Percentiles rank a stretch among this genome's conserved stretches.
Conservation (phyloP, 2,329 filamentous ascomycete genomes). For the Claviceps fusiformis region DNA sequence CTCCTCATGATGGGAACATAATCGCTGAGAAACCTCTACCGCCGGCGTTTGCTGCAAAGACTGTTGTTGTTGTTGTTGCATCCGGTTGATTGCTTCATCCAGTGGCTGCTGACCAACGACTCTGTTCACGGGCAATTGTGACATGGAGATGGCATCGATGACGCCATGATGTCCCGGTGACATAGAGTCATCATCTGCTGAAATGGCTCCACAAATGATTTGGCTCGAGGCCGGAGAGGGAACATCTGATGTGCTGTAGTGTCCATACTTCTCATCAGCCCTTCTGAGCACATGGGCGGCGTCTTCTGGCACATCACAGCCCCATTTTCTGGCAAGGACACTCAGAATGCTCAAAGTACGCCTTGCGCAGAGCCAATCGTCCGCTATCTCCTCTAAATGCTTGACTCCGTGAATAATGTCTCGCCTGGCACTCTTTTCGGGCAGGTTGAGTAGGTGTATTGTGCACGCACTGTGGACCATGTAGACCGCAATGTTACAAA, state of each 20-base stretch:
- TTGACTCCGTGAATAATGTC: constrained; percentile 86
- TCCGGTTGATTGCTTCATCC: constrained; percentile 6
- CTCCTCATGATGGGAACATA: not conserved
- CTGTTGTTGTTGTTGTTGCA: not conserved
- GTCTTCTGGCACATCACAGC: constrained; percentile 73
- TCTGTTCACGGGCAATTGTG: constrained; percentile 13
- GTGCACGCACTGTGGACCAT: constrained; percentile 91
- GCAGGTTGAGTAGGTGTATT: constrained; percentile 84
- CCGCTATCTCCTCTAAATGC: constrained; percentile 88
- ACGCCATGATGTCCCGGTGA: constrained; percentile 21
- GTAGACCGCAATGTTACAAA: constrained; percentile 93
- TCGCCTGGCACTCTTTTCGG: constrained; percentile 77
- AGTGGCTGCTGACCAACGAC: constrained; percentile 1
- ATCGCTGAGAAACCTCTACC: not conserved
- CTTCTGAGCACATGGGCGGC: constrained; percentile 62
- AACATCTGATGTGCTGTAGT: constrained; percentile 49
- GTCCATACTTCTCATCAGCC: constrained; percentile 68
- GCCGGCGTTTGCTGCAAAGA: constrained; percentile 2
- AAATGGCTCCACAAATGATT: constrained; percentile 15
- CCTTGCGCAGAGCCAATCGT: constrained; percentile 84
- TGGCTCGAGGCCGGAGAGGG: constrained; percentile 35
- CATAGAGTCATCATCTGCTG: constrained; percentile 16
- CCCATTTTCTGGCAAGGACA: constrained; percentile 79
- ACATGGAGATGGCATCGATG: constrained; percentile 20
- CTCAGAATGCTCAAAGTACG: constrained; percentile 76